A percentile compares a stretch with the other conserved stretches of the same genome.
Conservation (phyloP, 2,329 filamentous ascomycete genomes). For the Epichloe coenophiala region DNA sequence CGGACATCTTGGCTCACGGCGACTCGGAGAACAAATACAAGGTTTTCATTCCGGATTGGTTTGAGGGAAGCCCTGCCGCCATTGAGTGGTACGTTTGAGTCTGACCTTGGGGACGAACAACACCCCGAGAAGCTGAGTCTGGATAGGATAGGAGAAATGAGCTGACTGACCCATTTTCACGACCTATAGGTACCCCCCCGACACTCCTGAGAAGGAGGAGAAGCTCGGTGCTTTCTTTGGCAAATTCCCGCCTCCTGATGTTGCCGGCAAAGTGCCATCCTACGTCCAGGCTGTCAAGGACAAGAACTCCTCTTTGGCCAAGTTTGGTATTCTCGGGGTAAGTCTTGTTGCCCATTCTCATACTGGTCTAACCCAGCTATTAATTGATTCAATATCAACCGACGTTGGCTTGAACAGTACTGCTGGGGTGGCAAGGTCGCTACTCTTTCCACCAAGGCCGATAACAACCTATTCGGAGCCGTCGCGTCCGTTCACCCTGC, state of each 20-base stretch:
- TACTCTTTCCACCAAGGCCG: slow-evolving; percentile 33
- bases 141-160: neutral
- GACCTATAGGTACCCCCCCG: slow-evolving; percentile 43
- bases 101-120: neutral
- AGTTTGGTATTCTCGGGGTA: slow-evolving; percentile 49
- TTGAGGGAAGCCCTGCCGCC: slow-evolving; percentile 55
- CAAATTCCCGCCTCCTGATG: slow-evolving; percentile 32
- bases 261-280: slow-evolving; percentile 37
- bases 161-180: neutral
- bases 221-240: slow-evolving; percentile 44
- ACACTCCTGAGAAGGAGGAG: slow-evolving; percentile 50
- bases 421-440: slow-evolving; percentile 64
- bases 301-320: slow-evolving; percentile 40
- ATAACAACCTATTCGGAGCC: slow-evolving; percentile 40
- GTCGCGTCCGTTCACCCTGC: slow-evolving; percentile 43
- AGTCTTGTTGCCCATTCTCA: slow-evolving; percentile 11
- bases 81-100: slow-evolving; percentile 32
- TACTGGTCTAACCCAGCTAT: too few relatives aligned
- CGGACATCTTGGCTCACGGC: slow-evolving; percentile 48
- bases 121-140: too few relatives aligned
- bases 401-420: slow-evolving; percentile 23
- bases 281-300: slow-evolving; percentile 39
- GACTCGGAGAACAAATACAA: slow-evolving; percentile 55
- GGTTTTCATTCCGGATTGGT: slow-evolving; percentile 88
- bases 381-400: neutral